Conservation (phyloP, 495 filamentous ascomycete genomes). For the Penicillium cosmopolitanum region DNA sequence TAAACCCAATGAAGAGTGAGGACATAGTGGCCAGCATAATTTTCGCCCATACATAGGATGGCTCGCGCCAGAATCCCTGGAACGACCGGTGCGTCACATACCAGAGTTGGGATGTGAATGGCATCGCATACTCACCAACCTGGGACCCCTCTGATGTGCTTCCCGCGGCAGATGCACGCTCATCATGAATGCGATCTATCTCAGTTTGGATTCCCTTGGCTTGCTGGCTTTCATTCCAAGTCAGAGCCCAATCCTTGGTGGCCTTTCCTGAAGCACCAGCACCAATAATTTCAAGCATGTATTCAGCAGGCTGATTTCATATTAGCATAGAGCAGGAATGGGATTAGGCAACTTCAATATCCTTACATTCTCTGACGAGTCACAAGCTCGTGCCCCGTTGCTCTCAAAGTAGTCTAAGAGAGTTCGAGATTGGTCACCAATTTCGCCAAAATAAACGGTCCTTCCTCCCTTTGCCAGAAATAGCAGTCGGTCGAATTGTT, state of each 20-base stretch:
- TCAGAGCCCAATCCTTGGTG: constrained; percentile 74
- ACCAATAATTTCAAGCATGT: constrained; percentile 86
- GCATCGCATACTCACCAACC: constrained; percentile 54
- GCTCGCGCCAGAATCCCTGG: constrained; percentile 62
- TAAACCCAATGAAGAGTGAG: constrained; percentile 83
- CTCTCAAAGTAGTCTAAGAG: constrained; percentile 77
- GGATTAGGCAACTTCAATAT: too few species aligned
- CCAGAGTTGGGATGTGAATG: constrained; percentile 52
- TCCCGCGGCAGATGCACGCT: constrained; percentile 33
- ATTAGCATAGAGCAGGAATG: constrained; percentile 14
- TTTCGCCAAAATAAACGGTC: constrained; percentile 90
- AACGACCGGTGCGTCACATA: constrained; percentile 54
- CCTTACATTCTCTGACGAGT: constrained; percentile 75
- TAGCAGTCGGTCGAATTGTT: constrained; percentile 87
- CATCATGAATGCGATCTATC: constrained; percentile 63
- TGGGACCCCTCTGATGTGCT: constrained; percentile 20
- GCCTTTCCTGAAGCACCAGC: constrained; percentile 63
- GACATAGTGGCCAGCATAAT: constrained; percentile 55
- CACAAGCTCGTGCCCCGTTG: constrained; percentile 72
- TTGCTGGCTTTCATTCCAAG: constrained; percentile 76
- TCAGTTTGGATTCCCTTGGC: constrained; percentile 65
- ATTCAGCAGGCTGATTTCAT: constrained; percentile 69
- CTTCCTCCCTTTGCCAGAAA: constrained; percentile 80
- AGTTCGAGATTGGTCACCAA: constrained; percentile 73
- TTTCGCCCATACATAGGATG: constrained; percentile 56